A percentile compares a stretch with the other conserved stretches of the same genome.
Conservation (phyloP, 129 eudicot species). For the Tagetes erecta region DNA sequence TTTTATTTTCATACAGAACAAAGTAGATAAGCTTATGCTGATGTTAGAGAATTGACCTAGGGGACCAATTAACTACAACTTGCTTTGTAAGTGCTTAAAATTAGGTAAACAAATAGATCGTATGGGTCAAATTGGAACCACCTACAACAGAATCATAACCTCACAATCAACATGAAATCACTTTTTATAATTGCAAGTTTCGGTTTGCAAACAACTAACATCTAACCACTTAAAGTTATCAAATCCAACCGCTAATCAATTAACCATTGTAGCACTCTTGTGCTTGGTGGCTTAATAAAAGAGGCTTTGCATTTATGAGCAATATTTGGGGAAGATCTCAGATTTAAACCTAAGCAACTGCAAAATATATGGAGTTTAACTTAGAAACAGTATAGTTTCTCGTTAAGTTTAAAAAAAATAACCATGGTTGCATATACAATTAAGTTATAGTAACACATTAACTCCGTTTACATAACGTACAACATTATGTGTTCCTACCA, state of each 20-base stretch:
- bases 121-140: background rate
- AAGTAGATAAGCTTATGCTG: too few relatives aligned
- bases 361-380: too few relatives aligned
- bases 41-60: too few relatives aligned
- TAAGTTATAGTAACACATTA: slow-evolving; percentile 1
- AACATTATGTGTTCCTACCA: background rate
- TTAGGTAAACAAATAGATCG: background rate
- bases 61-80: too few relatives aligned
- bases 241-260: background rate
- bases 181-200: background rate
- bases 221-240: background rate
- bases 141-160: too few relatives aligned
- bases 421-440: background rate
- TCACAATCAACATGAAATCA: background rate
- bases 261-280: background rate
- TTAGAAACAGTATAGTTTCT: too few relatives aligned
- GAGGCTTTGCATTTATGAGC: too few relatives aligned
- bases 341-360: too few relatives aligned
- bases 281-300: too few relatives aligned
- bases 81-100: background rate
- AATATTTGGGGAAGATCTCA: too few relatives aligned
- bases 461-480: background rate
- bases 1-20: too few relatives aligned
- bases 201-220: background rate
- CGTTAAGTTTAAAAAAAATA: background rate